Evolutionary conservation across 176 grass and related monocot species (phyloP), one percentile per base, ranked within the genome.

Genomic region (Tillandsia fasciculata): DNA sequence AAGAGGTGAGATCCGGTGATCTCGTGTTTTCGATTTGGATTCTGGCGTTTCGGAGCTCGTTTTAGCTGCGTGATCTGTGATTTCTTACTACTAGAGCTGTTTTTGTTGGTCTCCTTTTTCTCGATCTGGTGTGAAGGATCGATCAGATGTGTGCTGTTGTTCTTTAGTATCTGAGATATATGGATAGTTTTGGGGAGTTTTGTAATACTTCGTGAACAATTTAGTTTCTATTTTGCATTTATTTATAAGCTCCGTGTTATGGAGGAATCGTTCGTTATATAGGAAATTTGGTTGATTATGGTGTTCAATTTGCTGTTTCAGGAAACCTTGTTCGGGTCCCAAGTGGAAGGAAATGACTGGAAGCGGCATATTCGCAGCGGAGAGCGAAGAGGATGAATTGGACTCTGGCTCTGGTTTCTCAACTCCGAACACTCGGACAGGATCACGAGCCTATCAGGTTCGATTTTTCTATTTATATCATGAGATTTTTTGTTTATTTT

Each of bases 281-380:
- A 20, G 68, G 51, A 53, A 71, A 71, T 71, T 63, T n/a, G 15
- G 49, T 70, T 20, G 57, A 24, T 8, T 51, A 52, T 71, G 0
- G 6, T 24, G 3, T 52, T 71, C 6, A 52, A n/a, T 51, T 10
- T n/a, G 26, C 17, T 53, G 23, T 80, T 76, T 47, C 71, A 96
- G 91, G 85, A 96, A 96, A 86, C 85, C 86, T 80, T 96, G 92
- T 51, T 96, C 88, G 9, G 92, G 84, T 77, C 85, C 91, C 20
- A 96, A 96, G 73, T 88, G 87, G 85, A 96, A 96, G 76, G 92
- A 96, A 83, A 96, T 96, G 88, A 86, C 88, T 76, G 92, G 92
- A 22, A 91, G 92, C 61, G 92, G 92, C 15, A 96, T 96, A 75
- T 96, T 96, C 77, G 75, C 81, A 66, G 78, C 80, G 71, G 85